A percentile compares a stretch with the other conserved stretches of the same genome.
phyloP scores from a whole-genome alignment of 345 rosid genomes.

The Eutrema heterophyllum region DNA sequence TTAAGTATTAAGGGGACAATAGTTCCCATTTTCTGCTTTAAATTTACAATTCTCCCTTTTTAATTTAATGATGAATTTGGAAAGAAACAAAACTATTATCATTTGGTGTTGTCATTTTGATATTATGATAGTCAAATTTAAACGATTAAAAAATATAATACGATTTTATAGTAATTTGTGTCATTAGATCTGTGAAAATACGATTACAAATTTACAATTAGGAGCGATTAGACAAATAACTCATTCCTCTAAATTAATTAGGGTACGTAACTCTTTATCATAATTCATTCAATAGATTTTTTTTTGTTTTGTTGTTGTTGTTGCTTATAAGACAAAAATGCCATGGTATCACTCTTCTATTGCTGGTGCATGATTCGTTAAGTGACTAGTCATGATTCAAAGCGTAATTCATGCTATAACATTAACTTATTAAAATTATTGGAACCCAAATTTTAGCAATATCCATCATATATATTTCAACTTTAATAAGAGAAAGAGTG shows the following conservation, averaged over 20 bases:
- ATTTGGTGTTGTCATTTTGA: background rate
- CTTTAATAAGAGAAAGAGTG: background rate
- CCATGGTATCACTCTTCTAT: background rate
- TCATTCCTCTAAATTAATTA: background rate
- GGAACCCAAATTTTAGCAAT: background rate
- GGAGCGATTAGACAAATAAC: background rate
- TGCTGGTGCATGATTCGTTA: background rate
- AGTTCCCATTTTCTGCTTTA: too few relatives aligned
- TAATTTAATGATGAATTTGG: background rate
- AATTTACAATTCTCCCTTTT: too few relatives aligned
- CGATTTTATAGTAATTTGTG: background rate
- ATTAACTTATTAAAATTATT: background rate
- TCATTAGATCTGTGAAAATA: background rate
- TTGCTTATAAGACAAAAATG: background rate
- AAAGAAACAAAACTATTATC: background rate
- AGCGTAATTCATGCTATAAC: too few relatives aligned
- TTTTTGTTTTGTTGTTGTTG: too few relatives aligned
- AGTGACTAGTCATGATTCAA: background rate
- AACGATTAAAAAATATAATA: too few relatives aligned
- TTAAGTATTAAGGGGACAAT: too few relatives aligned
- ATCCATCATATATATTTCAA: too few relatives aligned
- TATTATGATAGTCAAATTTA: background rate
- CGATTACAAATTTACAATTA: background rate
- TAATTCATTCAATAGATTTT: background rate
- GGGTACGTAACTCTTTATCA: background rate